These are phyloP conservation scores for Fusarium sp. DNA, from an alignment of 2,329 filamentous ascomycete species.

Conservation along the genomic window DNA sequence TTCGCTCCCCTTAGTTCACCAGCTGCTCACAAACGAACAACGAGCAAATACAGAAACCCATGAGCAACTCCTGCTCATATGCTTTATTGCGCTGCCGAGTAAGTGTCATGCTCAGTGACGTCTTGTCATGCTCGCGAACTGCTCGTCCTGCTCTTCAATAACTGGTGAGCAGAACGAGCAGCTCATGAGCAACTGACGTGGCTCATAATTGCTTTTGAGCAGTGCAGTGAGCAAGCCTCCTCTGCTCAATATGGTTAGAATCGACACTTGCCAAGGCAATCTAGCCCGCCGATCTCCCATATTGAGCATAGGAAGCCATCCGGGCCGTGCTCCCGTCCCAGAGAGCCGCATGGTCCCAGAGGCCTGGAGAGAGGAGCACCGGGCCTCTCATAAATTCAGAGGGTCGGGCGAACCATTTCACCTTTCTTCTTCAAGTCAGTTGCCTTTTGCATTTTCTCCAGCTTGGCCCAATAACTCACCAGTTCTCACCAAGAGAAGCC, in stretches of 20 bases:
- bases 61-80: background rate
- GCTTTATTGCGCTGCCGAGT: background rate
- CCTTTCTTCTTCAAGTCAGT: background rate
- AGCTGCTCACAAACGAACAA: background rate
- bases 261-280: background rate
- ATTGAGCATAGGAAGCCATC: rapidly evolving
- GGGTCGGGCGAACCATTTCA: background rate
- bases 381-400: background rate
- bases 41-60: background rate
- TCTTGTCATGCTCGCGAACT: background rate
- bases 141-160: background rate
- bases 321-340: too few species aligned
- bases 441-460: background rate
- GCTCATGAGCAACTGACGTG: background rate
- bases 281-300: background rate
- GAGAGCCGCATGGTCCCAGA: background rate
- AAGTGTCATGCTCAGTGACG: rapidly evolving
- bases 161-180: background rate
- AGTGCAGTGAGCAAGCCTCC: background rate
- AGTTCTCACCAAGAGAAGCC: rapidly evolving
- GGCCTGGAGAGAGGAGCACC: rapidly evolving
- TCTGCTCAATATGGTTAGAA: background rate
- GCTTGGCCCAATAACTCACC: too few species aligned
- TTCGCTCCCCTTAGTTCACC: background rate
- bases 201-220: background rate